Evolutionary conservation across 441 rosid species (phyloP).

Genomic region (Adansonia madagascariensis): DNA sequence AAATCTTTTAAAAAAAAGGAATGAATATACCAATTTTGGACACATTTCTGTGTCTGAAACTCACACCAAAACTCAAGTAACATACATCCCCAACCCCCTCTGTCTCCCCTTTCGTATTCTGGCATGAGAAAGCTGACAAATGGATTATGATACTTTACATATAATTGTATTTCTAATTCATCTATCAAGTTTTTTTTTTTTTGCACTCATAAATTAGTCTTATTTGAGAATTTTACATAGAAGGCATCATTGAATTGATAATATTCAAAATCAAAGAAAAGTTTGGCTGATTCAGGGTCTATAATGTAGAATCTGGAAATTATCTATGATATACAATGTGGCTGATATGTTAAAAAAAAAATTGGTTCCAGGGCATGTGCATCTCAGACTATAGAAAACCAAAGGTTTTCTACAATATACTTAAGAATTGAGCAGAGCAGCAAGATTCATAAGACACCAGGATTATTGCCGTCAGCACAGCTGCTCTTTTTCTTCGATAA

Average conservation of each 20-base stretch:
- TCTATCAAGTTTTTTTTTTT: not conserved
- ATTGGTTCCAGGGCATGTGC: conserved; percentile 44
- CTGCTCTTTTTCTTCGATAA: not conserved
- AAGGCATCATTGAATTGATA: not conserved
- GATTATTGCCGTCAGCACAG: not conserved
- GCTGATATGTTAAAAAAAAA: not conserved
- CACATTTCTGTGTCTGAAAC: too few species aligned
- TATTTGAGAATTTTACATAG: too few species aligned
- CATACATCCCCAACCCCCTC: too few species aligned
- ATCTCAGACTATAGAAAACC: conserved; percentile 49
- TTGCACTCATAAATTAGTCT: not conserved
- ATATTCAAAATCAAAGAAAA: not conserved
- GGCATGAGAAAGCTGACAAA: not conserved
- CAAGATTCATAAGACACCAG: not conserved
- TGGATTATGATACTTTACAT: not conserved
- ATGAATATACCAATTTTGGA: too few species aligned
- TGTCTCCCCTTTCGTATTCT: not conserved
- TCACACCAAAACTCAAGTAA: too few species aligned
- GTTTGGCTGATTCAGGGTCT: not conserved
- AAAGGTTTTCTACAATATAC: conserved; percentile 53
- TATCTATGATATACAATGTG: not conserved
- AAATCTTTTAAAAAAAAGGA: too few species aligned
- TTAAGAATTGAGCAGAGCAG: conserved; percentile 28
- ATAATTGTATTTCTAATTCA: not conserved
- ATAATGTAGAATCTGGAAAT: too few species aligned